phyloP scores from a whole-genome alignment of 129 eudicot genomes.

The carrot (Daucus carota) region DH1_v3.0 NC_030387.2:13641001-13641500 shows the following conservation, averaged over 20 bases:
- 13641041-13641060: conserved; percentile 92
- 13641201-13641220: neutral
- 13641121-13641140: conserved; percentile 1
- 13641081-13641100: conserved; percentile 96
- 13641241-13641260: neutral
- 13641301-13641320: neutral
- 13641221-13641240: neutral
- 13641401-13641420: conserved; percentile 18
- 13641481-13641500: neutral
- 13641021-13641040: conserved; percentile 40
- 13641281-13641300: neutral
- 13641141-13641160: neutral
- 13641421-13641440: conserved; percentile 36
- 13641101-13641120: conserved; percentile 61
- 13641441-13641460: conserved; percentile 58
- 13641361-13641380: conserved; percentile 46
- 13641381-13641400: conserved; percentile 42
- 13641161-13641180: neutral
- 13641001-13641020: conserved; percentile 22
- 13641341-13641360: neutral
- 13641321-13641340: neutral
- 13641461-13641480: conserved; percentile 1
- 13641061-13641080: conserved; percentile 80
- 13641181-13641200: neutral
- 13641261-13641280: neutral